Base-by-base conservation (phyloP, 768 basidiomycete species). In the Phylloporus rhodoxanthus region DNA sequence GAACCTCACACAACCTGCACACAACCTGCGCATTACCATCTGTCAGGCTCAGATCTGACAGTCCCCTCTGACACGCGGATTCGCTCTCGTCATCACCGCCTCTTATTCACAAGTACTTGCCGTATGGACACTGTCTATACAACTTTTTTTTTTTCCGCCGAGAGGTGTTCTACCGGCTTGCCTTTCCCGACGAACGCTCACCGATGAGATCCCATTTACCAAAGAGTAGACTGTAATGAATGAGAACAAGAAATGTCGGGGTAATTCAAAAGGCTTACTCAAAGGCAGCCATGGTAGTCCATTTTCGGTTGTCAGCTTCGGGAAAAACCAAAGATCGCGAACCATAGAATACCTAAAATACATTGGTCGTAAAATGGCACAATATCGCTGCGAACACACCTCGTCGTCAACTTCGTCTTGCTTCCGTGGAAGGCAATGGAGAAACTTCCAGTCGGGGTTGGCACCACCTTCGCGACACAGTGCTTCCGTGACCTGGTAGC, bases 351-450 rank as follows among this genome's bases (percentile, higher is more conserved):
- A 98, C 87, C 87, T 88, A 54, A 20, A 46, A 42, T 19, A 29
- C 34, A 29, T 37, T 15, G 40, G 32, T 26, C 43, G 34, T 32
- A 42, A 40, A 28, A 23, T 37, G 40, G 20, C 8, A 34, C 20
- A 9, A 17, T 3, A 34, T 6, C 10, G 23, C 4, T 0, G 9
- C 2, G 3, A 29, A 63, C 68, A 4, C n/a, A 85, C 93, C 73
- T 95, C 91, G 61, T 98, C 93, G 63, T 97, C 88, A 40, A 99
- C 95, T 67, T 99, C 95, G 55, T 96, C 75, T 38, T 77, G 68
- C 71, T 99, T 96, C 52, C 95, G 78, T 21, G 96, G 96, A 20
- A 99, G 75, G 66, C 95, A 98, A 63, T 99, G 96, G 68, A 98
- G 69, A 77, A 98, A 97, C 66, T 87, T 84, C 92, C 93, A 96